Evolutionary conservation across 148 eudicot genomes (phyloP).

Genomic region (Cornus suecica): DNA sequence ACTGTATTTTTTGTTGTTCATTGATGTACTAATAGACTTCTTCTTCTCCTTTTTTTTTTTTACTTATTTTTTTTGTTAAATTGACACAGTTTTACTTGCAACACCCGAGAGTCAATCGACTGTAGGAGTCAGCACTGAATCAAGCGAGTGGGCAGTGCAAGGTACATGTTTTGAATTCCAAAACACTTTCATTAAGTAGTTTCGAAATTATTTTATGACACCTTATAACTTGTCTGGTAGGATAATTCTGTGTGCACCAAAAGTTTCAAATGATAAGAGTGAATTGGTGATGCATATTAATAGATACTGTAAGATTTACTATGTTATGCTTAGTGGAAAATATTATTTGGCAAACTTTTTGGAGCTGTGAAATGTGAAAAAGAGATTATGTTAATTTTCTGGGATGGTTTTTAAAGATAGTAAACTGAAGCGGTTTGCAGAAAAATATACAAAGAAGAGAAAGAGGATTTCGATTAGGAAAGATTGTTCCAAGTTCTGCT

Average conservation of each 20-base stretch:
- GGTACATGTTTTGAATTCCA: constrained; percentile 35
- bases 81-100: constrained; percentile 49
- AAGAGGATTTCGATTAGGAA: too few relatives aligned
- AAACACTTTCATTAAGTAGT: not conserved
- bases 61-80: constrained; percentile 19
- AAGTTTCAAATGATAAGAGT: not conserved
- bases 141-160: constrained; percentile 89
- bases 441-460: too few relatives aligned
- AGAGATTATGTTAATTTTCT: not conserved
- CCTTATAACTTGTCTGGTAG: not conserved
- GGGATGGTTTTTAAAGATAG: not conserved
- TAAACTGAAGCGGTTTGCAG: not conserved
- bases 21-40: not conserved
- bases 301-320: not conserved
- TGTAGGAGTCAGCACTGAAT: constrained; percentile 56
- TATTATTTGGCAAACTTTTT: too few relatives aligned
- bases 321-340: not conserved
- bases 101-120: constrained; percentile 55
- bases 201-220: not conserved
- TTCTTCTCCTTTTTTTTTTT: too few relatives aligned
- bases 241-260: not conserved
- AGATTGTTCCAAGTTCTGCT: too few relatives aligned
- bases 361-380: not conserved
- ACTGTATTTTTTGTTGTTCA: not conserved
- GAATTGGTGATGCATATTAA: not conserved